phyloP scores from a whole-genome alignment of 495 filamentous ascomycete species.

The Aspergillus bridgeri region DNA sequence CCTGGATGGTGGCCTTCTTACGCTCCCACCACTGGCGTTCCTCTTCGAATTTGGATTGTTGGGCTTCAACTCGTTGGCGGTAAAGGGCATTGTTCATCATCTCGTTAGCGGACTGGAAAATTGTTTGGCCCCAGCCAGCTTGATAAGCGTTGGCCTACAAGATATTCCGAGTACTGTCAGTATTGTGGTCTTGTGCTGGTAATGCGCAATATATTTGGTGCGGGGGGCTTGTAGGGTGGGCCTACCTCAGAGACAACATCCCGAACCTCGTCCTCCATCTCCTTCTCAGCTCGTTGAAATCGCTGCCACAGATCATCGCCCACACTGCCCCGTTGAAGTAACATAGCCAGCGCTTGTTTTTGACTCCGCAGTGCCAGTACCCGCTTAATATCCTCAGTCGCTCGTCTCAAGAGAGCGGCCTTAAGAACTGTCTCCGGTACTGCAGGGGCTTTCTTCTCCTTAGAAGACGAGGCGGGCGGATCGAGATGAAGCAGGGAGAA shows the following conservation, averaged over 20 bases:
- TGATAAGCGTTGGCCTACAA: constrained; percentile 78
- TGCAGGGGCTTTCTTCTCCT: constrained; percentile 64
- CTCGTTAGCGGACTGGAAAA: constrained; percentile 92
- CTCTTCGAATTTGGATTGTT: constrained; percentile 61
- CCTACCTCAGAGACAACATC: constrained; percentile 90
- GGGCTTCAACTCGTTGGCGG: constrained; percentile 56
- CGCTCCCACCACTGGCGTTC: constrained; percentile 91
- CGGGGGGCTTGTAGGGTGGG: constrained; percentile 4
- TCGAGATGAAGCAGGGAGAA: constrained; percentile 86
- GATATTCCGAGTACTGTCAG: not conserved
- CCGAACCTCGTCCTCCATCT: constrained; percentile 92
- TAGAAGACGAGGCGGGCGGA: constrained; percentile 48
- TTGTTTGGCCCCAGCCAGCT: constrained; percentile 84
- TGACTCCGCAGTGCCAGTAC: constrained; percentile 80
- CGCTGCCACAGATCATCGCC: constrained; percentile 97
- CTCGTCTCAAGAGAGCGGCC: constrained; percentile 85
- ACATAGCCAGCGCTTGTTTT: constrained; percentile 76
- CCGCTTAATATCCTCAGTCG: constrained; percentile 85
- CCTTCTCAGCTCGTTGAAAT: constrained; percentile 86
- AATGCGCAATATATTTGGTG: not conserved
- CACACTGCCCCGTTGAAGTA: constrained; percentile 86
- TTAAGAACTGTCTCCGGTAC: constrained; percentile 84
- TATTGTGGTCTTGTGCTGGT: not conserved
- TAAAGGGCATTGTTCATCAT: constrained; percentile 67
- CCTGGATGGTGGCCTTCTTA: constrained; percentile 69